Conservation (phyloP, 2,329 filamentous ascomycete species). For the Podosphaera xanthii region DNA sequence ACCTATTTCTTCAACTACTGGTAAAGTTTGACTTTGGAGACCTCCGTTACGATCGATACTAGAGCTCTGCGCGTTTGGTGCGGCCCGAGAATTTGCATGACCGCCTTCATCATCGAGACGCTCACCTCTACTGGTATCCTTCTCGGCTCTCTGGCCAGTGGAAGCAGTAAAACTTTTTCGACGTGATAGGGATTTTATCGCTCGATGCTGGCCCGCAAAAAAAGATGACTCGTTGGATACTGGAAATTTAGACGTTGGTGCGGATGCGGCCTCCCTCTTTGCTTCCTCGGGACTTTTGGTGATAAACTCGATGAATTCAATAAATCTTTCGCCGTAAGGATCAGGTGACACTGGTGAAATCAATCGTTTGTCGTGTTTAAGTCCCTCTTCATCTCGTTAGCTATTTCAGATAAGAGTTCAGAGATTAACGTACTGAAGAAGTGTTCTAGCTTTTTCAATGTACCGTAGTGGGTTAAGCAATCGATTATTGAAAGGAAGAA, state of each 20-base stretch:
- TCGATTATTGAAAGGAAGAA: slow-evolving; percentile 98
- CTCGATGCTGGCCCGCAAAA: not conserved
- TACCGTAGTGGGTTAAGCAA: slow-evolving; percentile 86
- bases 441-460: slow-evolving; percentile 85
- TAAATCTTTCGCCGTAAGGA: slow-evolving; percentile 80
- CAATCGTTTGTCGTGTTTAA: slow-evolving; percentile 60
- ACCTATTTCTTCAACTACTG: slow-evolving; percentile 75
- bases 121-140: slow-evolving; percentile 11
- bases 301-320: slow-evolving; percentile 73
- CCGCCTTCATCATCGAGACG: slow-evolving; percentile 17
- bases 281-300: slow-evolving; percentile 81
- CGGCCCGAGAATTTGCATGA: slow-evolving; percentile 20
- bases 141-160: slow-evolving; percentile 11
- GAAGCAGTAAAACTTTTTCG: slow-evolving; percentile 8
- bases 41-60: slow-evolving; percentile 30
- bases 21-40: slow-evolving; percentile 37
- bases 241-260: slow-evolving; percentile 5
- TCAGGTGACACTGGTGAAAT: slow-evolving; percentile 84
- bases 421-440: slow-evolving; percentile 42
- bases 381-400: slow-evolving; percentile 32
- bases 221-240: not conserved
- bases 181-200: not conserved
- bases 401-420: not conserved
- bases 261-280: slow-evolving; percentile 29
- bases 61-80: slow-evolving; percentile 29